Base-by-base conservation (phyloP, 2,329 filamentous ascomycete genomes). In the Coniosporium tulheliwenetii region DNA sequence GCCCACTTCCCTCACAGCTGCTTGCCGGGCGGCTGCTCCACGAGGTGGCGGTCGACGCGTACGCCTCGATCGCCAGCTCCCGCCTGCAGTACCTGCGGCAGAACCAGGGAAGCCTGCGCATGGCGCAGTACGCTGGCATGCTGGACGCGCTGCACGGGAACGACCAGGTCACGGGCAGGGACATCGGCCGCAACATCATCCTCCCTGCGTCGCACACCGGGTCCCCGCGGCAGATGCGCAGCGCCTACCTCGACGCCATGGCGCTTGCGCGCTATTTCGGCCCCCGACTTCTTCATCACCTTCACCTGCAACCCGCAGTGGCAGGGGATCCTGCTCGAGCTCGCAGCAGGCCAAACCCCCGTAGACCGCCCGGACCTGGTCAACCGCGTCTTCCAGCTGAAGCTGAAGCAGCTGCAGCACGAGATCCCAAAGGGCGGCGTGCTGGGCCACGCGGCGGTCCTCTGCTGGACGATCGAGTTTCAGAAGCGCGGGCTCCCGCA, bases 221-320 rank as follows among this genome's bases (percentile, higher is more conserved):
- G 13, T 39, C 15, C 7, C 37, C 37, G 8, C 37, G 37, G 12
- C 37, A 39, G 15, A 39, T 39, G 37, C 8, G 37, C 9, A 26
- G 30, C 14, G 37, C 37, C 8, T 39, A 39, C 26, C 37, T 39
- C 15, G 37, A 39, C 15, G 37, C 37, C 13, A 39, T 39, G 37
- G 37, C 37, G 13, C 15, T 39, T 12, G 37, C 26, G 10, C 14
- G 35, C n/a, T 16, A 16, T 9, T 36, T 36, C 35, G 35, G 35
- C 19, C 13, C 35, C 35, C 8, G 35, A 36, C n/a, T 13, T 36
- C 8, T 36, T 36, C 35, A 36, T 36, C 35, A 36, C 35, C 35
- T 30, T 39, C 10, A 39, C 37, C 8, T 39, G 8, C 8, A 39
- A 39, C 26, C 37, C 37, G 13, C 9, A 12, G 14, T 39, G 37